Percentiles rank a stretch among this genome's conserved stretches.
Conservation (phyloP, 2,329 filamentous ascomycete genomes). For the Cercospora berteroae region DNA sequence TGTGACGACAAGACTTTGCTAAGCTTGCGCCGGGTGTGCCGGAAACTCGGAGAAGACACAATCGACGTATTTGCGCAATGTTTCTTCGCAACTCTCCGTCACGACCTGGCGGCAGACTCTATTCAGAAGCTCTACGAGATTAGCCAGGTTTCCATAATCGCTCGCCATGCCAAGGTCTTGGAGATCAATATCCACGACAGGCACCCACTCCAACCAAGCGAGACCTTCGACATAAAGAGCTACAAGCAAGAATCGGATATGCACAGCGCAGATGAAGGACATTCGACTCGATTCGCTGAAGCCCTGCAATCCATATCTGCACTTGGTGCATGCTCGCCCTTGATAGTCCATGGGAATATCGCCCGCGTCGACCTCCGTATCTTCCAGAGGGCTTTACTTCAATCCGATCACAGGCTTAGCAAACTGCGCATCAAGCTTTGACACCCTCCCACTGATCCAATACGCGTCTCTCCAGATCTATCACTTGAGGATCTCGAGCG, state of each 20-base stretch:
- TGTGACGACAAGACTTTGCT: neutral
- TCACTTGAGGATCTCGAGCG: neutral
- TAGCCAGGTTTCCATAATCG: neutral
- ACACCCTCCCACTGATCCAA: neutral
- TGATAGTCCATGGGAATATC: neutral
- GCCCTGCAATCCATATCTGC: neutral
- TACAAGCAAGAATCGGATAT: neutral
- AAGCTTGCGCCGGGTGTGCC: neutral
- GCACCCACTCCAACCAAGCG: neutral
- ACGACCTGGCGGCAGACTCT: neutral
- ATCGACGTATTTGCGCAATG: neutral
- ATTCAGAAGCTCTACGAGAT: neutral
- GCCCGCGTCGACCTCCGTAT: neutral
- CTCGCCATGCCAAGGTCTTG: neutral
- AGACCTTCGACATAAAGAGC: neutral
- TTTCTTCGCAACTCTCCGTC: neutral
- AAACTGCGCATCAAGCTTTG: neutral
- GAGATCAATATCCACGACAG: neutral
- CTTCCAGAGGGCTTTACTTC: neutral
- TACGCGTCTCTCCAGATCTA: neutral
- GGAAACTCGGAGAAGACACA: neutral
- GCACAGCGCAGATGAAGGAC: neutral
- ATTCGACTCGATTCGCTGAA: neutral
- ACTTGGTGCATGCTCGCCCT: neutral
- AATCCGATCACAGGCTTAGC: neutral